Evolutionary conservation across 2,329 filamentous ascomycete species (phyloP).

Genomic region (Aspergillus bombycis): DNA sequence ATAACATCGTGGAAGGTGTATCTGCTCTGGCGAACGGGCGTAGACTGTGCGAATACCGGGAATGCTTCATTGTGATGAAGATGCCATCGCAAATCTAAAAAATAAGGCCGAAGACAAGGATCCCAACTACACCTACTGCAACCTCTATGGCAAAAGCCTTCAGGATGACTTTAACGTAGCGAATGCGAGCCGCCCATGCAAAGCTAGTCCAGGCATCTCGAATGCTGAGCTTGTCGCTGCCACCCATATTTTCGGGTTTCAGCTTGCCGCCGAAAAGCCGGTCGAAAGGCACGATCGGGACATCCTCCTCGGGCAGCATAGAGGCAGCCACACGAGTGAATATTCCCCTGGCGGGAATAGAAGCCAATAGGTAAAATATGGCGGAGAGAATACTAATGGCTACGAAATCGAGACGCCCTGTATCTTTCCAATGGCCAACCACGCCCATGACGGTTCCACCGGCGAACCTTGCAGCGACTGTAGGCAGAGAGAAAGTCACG

Average conservation of each 20-base stretch:
- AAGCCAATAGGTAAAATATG: conserved; percentile 50
- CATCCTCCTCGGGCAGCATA: conserved; percentile 77
- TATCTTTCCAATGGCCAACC: background rate
- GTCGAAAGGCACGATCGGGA: conserved; percentile 89
- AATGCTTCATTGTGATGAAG: too few relatives aligned
- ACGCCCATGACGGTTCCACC: background rate
- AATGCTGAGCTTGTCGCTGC: conserved; percentile 45
- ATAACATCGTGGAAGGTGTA: too few relatives aligned
- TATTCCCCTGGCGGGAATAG: conserved; percentile 75
- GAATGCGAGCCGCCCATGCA: conserved; percentile 69
- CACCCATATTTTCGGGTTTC: conserved; percentile 72
- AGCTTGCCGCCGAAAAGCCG: conserved; percentile 79
- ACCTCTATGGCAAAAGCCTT: conserved; percentile 68
- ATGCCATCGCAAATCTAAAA: too few relatives aligned
- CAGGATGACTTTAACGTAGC: conserved; percentile 73
- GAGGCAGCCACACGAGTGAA: conserved; percentile 85
- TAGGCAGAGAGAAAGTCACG: conserved; percentile 50
- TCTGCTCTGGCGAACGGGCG: too few relatives aligned
- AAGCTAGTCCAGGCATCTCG: conserved; percentile 80
- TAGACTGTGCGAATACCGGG: too few relatives aligned
- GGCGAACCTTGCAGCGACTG: conserved; percentile 51
- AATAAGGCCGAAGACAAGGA: background rate
- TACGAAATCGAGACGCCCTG: background rate
- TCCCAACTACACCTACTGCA: conserved; percentile 25
- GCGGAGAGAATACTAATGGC: background rate